Evolutionary conservation across 352 stramenopile genomes (phyloP), one percentile per base, ranked within the genome.

Genomic region (Globisporangium takayamanum): DNA sequence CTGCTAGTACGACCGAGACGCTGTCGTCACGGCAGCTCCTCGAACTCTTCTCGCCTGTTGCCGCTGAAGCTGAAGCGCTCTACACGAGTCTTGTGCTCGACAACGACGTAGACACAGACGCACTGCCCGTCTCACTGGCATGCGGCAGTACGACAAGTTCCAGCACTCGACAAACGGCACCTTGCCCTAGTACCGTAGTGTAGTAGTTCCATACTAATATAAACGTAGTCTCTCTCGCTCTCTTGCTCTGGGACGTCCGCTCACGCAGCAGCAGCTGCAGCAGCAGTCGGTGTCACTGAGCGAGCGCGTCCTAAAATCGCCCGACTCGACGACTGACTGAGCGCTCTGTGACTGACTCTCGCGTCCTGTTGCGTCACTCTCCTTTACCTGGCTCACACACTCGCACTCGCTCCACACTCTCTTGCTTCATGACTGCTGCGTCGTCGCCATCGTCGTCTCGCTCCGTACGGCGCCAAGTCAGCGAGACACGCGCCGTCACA

Each of bases 151-250:
- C 57, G 80, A 90, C 66, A 75, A 72, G 39, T 90, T 86, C 63
- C 80, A 90, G 65, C 73, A 67, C 50, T 65, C 73, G 25, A 85
- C 78, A 22, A 90, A 90, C 57, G 79, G 79, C 30, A 90, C 89
- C 30, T 37, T 84, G 46, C 65, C 70, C 5, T 87, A 63, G 76
- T n/a, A 22, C 22, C 22, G 22, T 22, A 22, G 22, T 22, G 22
- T 22, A 22, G 22, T 22, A 22, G 22, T 22, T 22, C 33, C 33
- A 39, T 12, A 39, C 33, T 10, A 5, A 12, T 39, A 39, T 39
- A 39, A 39, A 39, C 30, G 33, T 39, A 39, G 5, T 39, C 33
- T 2, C 33, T 39, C 33, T 39, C 33, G 6, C 33, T 39, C 33
- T 39, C 33, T 39, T 39, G 28, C 28, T 33, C 28, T 6, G 28